Percentiles rank a stretch among this genome's conserved stretches.
Evolutionary conservation across 2,329 filamentous ascomycete genomes (phyloP).

Genomic region (Coleophoma cylindrospora): DNA sequence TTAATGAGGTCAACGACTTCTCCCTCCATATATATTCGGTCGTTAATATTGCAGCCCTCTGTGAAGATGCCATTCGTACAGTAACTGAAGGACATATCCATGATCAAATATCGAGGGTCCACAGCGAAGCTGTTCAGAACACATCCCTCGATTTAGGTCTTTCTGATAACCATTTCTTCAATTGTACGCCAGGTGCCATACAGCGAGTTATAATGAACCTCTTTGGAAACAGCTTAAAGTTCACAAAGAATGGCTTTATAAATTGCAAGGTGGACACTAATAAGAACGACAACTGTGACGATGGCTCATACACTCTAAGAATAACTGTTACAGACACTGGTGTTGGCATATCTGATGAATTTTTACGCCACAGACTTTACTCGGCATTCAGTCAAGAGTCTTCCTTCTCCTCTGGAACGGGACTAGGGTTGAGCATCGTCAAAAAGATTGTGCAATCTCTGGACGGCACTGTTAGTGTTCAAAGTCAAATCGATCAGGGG

Average conservation of each 20-base stretch:
- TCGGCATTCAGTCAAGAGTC: conserved; percentile 58
- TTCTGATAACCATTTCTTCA: conserved; percentile 21
- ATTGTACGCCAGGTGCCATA: conserved; percentile 45
- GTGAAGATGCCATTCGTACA: conserved; percentile 5
- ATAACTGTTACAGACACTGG: conserved; percentile 54
- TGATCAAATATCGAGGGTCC: not conserved
- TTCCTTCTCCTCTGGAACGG: conserved; percentile 48
- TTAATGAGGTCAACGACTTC: not conserved
- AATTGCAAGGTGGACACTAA: conserved; percentile 24
- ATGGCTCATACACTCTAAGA: conserved; percentile 3
- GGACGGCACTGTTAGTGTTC: conserved; percentile 52
- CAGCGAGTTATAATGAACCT: conserved; percentile 51
- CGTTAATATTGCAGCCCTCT: conserved; percentile 8
- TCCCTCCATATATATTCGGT: conserved; percentile 2
- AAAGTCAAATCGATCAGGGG: conserved; percentile 43
- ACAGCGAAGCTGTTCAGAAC: not conserved
- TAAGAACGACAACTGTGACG: not conserved
- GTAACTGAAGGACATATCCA: conserved; percentile 1
- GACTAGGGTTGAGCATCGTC: conserved; percentile 55
- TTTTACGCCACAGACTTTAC: conserved; percentile 52
- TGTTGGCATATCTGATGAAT: conserved; percentile 56
- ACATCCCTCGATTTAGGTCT: conserved; percentile 7
- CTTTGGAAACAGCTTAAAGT: conserved; percentile 56
- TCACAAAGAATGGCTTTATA: conserved; percentile 45
- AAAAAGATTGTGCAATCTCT: conserved; percentile 51